phyloP scores from a whole-genome alignment of 2,329 filamentous ascomycete species.

The Penicillium sp. region DNA sequence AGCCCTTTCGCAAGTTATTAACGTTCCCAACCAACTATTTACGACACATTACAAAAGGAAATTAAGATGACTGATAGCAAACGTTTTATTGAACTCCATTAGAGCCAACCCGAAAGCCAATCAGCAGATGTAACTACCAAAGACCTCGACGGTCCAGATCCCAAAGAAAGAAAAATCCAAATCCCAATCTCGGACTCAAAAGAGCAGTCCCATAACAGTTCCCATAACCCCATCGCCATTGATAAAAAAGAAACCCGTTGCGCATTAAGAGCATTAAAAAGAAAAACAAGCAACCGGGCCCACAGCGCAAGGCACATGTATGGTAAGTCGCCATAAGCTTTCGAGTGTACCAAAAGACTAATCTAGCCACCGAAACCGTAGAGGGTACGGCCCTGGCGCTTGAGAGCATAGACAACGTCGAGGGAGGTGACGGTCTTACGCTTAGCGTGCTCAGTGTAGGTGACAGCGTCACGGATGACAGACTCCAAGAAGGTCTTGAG shows the following conservation, averaged over 20 bases:
- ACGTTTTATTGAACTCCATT: too few species aligned
- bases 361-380: constrained; percentile 84
- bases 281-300: too few species aligned
- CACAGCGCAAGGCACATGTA: too few species aligned
- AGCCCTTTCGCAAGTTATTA: too few species aligned
- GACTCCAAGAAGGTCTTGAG: constrained; percentile 81
- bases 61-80: too few species aligned
- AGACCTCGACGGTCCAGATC: background rate
- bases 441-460: constrained; percentile 81
- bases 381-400: constrained; percentile 68
- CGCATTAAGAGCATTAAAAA: background rate
- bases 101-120: too few species aligned
- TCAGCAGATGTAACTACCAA: too few species aligned
- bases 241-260: background rate
- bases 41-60: too few species aligned
- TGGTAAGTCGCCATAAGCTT: too few species aligned
- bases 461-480: constrained; percentile 76
- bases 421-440: constrained; percentile 59
- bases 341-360: background rate
- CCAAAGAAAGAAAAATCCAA: background rate
- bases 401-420: constrained; percentile 64
- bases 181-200: background rate
- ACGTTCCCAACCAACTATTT: too few species aligned
- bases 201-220: background rate
- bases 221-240: background rate